Evolutionary conservation across 257 asterid genomes (phyloP).

Genomic region (Scutellaria galericulata): DNA sequence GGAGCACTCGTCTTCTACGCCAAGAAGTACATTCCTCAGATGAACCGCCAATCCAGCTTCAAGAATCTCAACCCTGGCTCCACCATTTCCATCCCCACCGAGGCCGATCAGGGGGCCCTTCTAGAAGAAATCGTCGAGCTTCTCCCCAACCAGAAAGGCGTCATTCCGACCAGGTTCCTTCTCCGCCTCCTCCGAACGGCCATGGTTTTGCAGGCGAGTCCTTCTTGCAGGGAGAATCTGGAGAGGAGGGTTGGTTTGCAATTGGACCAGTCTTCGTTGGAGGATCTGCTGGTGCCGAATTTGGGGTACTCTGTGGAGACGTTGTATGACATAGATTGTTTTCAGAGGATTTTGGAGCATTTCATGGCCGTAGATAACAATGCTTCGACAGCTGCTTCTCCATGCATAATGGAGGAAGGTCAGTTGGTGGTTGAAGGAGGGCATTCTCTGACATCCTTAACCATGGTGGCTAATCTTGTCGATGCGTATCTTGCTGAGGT

Average conservation of each 20-base stretch:
- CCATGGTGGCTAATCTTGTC: constrained; percentile 81
- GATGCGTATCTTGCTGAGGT: constrained; percentile 91
- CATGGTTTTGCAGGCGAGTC: constrained; percentile 67
- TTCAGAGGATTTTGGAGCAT: constrained; percentile 91
- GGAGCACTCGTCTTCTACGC: constrained; percentile 77
- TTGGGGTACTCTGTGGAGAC: constrained; percentile 68
- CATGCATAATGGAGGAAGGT: constrained; percentile 64
- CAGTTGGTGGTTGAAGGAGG: constrained; percentile 44
- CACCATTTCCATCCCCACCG: constrained; percentile 70
- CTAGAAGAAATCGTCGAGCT: constrained; percentile 82
- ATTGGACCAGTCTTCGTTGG: constrained; percentile 70
- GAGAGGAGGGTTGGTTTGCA: constrained; percentile 84
- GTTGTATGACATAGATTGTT: constrained; percentile 77
- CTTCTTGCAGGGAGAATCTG: constrained; percentile 65
- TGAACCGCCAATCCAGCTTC: constrained; percentile 78
- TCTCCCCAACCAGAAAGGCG: constrained; percentile 66
- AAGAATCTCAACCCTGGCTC: constrained; percentile 55
- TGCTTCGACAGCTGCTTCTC: constrained; percentile 60
- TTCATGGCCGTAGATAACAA: constrained; percentile 68
- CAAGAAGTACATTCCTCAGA: constrained; percentile 74
- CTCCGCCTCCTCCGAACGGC: constrained; percentile 76
- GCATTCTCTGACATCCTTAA: constrained; percentile 57
- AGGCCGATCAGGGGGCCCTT: constrained; percentile 75
- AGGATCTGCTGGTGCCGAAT: constrained; percentile 77
- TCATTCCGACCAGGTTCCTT: constrained; percentile 68